These are phyloP conservation scores for Apostasia shenzhenica DNA, from an alignment of 106 monocot species.

Conservation along the genomic window DNA sequence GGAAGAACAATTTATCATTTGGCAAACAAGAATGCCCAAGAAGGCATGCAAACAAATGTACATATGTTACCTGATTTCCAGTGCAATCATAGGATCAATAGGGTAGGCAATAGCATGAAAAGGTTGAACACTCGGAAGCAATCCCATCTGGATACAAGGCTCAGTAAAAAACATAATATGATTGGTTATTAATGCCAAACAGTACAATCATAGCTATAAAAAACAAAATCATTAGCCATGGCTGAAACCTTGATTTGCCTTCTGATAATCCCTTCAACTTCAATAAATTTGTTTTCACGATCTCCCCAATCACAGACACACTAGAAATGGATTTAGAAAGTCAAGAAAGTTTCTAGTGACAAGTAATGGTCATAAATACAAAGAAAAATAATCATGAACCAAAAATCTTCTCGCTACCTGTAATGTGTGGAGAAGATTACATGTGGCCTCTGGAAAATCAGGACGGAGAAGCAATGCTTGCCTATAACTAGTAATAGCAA, in stretches of 20 bases:
- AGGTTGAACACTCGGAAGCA: conserved; percentile 96
- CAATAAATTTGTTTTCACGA: conserved; percentile 63
- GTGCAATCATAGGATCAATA: conserved; percentile 80
- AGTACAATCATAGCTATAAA: not conserved
- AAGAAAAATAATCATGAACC: not conserved
- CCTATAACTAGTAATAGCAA: conserved; percentile 77
- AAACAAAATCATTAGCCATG: not conserved
- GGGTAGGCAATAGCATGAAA: conserved; percentile 99
- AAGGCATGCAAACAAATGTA: not conserved
- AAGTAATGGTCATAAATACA: not conserved
- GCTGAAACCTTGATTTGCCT: conserved; percentile 78
- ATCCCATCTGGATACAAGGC: conserved; percentile 35
- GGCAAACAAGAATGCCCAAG: not conserved
- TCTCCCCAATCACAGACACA: conserved; percentile 95
- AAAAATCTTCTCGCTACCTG: conserved; percentile 38
- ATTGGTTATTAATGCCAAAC: not conserved
- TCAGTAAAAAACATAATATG: not conserved
- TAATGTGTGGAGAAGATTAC: conserved; percentile 86
- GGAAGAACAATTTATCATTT: not conserved
- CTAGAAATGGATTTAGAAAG: conserved; percentile 25
- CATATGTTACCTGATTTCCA: conserved; percentile 76
- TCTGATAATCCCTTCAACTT: conserved; percentile 90
- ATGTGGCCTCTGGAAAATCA: conserved; percentile 95
- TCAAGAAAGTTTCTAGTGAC: not conserved
- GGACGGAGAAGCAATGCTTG: conserved; percentile 78